Conservation (phyloP, 2,329 filamentous ascomycete genomes). For the Penicillium corylophilum region DNA sequence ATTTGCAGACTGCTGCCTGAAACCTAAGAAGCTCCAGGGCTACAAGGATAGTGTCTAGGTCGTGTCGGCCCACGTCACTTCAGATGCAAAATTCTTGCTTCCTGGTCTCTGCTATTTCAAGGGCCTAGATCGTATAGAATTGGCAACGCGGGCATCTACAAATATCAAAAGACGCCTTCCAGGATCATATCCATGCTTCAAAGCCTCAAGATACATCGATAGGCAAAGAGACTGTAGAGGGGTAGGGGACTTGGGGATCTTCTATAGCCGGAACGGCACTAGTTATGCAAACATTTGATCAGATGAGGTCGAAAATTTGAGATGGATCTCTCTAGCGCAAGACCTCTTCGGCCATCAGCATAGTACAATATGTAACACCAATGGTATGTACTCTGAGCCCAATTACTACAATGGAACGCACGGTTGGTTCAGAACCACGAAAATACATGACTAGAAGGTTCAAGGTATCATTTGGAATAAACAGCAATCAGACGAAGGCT, state of each 20-base stretch:
- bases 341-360: not conserved
- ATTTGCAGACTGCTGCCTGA: not conserved
- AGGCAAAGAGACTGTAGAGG: no score
- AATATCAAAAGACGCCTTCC: no score
- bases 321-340: not conserved
- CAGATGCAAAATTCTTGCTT: not conserved
- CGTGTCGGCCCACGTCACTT: not conserved
- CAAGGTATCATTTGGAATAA: constrained; percentile 1
- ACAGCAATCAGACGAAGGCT: not conserved
- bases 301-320: no score
- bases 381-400: not conserved
- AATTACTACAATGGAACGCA: not conserved
- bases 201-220: no score
- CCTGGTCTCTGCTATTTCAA: no score
- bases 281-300: no score
- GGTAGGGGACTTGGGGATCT: no score
- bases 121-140: no score
- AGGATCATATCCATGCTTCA: no score
- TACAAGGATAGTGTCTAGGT: not conserved
- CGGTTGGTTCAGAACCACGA: not conserved
- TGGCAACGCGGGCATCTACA: no score
- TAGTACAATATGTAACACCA: not conserved
- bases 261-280: no score
- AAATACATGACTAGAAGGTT: not conserved
- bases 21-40: not conserved